Conservation (phyloP, 2,329 filamentous ascomycete genomes). For the Thermoascus crustaceus region DNA sequence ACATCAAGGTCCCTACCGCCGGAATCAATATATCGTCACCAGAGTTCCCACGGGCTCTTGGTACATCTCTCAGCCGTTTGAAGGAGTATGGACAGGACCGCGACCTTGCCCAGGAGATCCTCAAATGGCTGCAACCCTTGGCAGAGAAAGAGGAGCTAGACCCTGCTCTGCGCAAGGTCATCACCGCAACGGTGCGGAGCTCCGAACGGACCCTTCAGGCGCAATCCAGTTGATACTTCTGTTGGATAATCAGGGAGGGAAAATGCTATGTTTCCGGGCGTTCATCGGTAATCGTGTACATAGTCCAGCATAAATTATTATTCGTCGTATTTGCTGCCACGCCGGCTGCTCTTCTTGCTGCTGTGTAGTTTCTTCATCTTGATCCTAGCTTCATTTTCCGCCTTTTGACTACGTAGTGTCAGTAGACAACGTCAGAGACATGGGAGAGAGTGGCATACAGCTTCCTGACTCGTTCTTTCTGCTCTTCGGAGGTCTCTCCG, state of each 20-base stretch:
- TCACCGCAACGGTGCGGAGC: slow-evolving; percentile 33
- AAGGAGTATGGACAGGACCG: slow-evolving; percentile 41
- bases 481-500: slow-evolving; percentile 52
- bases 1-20: slow-evolving; percentile 61
- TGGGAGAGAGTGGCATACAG: slow-evolving; percentile 33
- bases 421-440: slow-evolving; percentile 4
- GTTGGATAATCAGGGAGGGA: no score
- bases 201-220: slow-evolving; percentile 22
- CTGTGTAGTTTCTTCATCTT: slow-evolving; percentile 54
- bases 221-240: no score
- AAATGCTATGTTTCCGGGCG: slow-evolving; percentile 5
- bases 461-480: slow-evolving; percentile 46
- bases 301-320: slow-evolving; percentile 15
- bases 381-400: slow-evolving; percentile 50
- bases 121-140: slow-evolving; percentile 43
- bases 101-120: slow-evolving; percentile 39
- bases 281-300: slow-evolving; percentile 3
- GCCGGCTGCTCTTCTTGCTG: slow-evolving; percentile 51
- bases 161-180: slow-evolving; percentile 45
- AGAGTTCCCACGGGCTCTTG: slow-evolving; percentile 65
- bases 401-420: slow-evolving; percentile 41
- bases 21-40: slow-evolving; percentile 56
- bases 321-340: slow-evolving; percentile 32
- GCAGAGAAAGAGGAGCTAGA: slow-evolving; percentile 42
- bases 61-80: slow-evolving; percentile 56